A percentile compares a stretch with the other conserved stretches of the same genome.
These are phyloP conservation scores for Brassica juncea DNA, from an alignment of 345 rosid species.

Conservation along the genomic window DNA sequence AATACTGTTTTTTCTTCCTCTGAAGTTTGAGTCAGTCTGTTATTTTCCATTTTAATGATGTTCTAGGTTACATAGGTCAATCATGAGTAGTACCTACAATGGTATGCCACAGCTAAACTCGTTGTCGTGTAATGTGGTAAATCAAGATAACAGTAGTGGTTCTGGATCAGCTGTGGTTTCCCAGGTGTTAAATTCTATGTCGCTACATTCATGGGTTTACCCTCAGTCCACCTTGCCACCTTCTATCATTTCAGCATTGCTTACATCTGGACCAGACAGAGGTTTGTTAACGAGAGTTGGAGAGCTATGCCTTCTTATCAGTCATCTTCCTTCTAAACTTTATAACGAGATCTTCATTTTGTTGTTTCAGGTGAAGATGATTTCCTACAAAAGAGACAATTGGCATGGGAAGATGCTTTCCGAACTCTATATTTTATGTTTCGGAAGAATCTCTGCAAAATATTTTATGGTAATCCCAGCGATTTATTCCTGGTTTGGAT, in stretches of 20 bases:
- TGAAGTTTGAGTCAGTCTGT: neutral
- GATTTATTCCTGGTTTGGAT: conserved; percentile 8
- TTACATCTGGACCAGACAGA: conserved; percentile 57
- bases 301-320: neutral
- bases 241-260: conserved; percentile 62
- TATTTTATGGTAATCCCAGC: conserved; percentile 76
- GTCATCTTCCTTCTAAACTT: conserved; percentile 14
- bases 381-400: conserved; percentile 66
- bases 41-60: conserved; percentile 26
- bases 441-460: conserved; percentile 66
- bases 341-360: conserved; percentile 17
- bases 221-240: conserved; percentile 87
- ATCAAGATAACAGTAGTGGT: conserved; percentile 33
- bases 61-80: conserved; percentile 69
- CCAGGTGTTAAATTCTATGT: conserved; percentile 48
- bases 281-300: conserved; percentile 52
- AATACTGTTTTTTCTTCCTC: neutral
- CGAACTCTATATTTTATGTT: conserved; percentile 81
- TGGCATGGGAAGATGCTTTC: conserved; percentile 90
- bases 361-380: conserved; percentile 55
- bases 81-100: conserved; percentile 50
- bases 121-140: conserved; percentile 36
- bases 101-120: conserved; percentile 49
- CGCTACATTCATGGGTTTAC: conserved; percentile 86
- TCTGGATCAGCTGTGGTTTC: conserved; percentile 45